Evolutionary conservation across 2,329 filamentous ascomycete genomes (phyloP), one percentile per base, ranked within the genome.

Genomic region (Drechslerella coelobrocha): DNA sequence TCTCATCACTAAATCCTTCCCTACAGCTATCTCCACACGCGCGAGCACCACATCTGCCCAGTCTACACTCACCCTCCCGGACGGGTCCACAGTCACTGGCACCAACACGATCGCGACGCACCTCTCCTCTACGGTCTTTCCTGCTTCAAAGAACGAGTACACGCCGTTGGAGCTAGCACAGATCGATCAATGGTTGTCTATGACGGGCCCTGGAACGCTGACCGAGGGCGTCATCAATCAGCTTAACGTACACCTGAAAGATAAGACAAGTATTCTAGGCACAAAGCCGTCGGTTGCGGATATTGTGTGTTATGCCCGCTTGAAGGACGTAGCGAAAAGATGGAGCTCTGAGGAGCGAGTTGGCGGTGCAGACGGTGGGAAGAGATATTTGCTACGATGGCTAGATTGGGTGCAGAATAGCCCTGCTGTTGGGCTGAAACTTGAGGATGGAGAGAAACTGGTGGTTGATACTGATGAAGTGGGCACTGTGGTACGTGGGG

Each of bases 381-480:
- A 89, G 79, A 92, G 95, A 73, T 88, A 97, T 81, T 89, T 97
- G 74, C 90, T 97, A 65, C 90, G 93, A 74, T 89, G 91, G 79
- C 81, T 97, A 77, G 93, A 97, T 81, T 96, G 97, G 78, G 90
- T 97, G 73, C 93, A 97, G 83, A 96, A 96, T 82, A 89, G 90
- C 50, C 83, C 87, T 0, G 75, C 86, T 48, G 84, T 95, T 73
- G 88, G 84, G 17, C 83, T 96, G 69, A 84, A 85, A 72, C 81
- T 96, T 74, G 82, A 84, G 72, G 86, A 88, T 12, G 83, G 81
- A 57, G 87, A 94, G 77, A 96, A 94, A 83, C 81, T 97, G 76
- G 81, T 82, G 74, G 85, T 97, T 75, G 88, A 97, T 79, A 82
- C 86, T 54, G 87, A 92, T 76, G 89, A 92, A 75, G 85, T 97